A percentile compares a stretch with the other conserved stretches of the same genome.
Conservation (phyloP, 1,139 yeast genomes). For the Yarrowia galli region DNA sequence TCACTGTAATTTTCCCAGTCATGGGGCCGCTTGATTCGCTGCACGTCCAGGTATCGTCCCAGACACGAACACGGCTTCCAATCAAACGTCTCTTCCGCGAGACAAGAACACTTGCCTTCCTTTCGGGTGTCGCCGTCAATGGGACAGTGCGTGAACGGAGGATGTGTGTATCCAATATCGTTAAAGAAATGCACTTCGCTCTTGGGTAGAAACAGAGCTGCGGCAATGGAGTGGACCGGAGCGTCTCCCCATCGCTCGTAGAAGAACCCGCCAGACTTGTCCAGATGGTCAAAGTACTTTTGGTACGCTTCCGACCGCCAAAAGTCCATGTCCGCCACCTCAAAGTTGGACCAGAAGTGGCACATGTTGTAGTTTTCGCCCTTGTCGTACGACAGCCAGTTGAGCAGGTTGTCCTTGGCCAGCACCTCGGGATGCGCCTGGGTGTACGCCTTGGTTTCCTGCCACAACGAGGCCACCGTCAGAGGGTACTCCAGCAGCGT, state of each 20-base stretch:
- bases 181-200: slow-evolving; percentile 77
- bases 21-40: slow-evolving; percentile 31
- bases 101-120: slow-evolving; percentile 60
- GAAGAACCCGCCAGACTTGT: slow-evolving; percentile 83
- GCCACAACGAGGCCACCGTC: slow-evolving; percentile 86
- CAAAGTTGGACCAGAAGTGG: slow-evolving; percentile 91
- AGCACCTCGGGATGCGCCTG: slow-evolving; percentile 69
- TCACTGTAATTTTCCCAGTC: slow-evolving; percentile 32
- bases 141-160: slow-evolving; percentile 56
- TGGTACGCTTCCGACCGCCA: slow-evolving; percentile 77
- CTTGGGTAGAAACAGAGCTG: slow-evolving; percentile 70
- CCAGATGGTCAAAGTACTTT: slow-evolving; percentile 73
- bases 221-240: slow-evolving; percentile 93
- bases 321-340: slow-evolving; percentile 73
- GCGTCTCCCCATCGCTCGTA: slow-evolving; percentile 97
- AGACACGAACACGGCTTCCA: slow-evolving; percentile 57
- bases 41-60: slow-evolving; percentile 37
- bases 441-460: slow-evolving; percentile 71
- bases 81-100: slow-evolving; percentile 73
- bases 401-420: slow-evolving; percentile 70
- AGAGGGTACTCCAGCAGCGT: slow-evolving; percentile 78
- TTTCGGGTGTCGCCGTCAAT: slow-evolving; percentile 50
- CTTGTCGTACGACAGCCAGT: slow-evolving; percentile 73
- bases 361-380: slow-evolving; percentile 69
- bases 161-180: slow-evolving; percentile 84